Conservation (phyloP, 352 stramenopile species). For the Vaucheria bursata region DNA sequence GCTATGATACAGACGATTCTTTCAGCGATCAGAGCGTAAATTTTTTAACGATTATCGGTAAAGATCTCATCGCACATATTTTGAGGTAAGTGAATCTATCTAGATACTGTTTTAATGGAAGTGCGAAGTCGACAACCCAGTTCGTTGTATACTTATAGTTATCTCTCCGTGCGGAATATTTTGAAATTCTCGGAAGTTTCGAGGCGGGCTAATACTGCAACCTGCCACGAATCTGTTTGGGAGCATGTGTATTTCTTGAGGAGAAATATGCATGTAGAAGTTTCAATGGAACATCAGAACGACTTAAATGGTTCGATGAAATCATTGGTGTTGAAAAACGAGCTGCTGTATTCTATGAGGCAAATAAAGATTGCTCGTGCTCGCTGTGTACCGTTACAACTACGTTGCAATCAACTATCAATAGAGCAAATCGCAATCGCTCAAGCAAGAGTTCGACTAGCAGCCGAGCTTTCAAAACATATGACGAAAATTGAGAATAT, state of each 20-base stretch:
- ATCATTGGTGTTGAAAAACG: background rate
- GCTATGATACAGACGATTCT: background rate
- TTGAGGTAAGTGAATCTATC: background rate
- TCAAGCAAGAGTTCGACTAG: background rate
- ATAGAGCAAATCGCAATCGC: background rate
- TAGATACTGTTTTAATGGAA: background rate
- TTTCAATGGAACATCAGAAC: background rate
- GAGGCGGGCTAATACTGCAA: background rate
- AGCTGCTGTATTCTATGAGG: background rate
- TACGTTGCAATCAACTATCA: background rate
- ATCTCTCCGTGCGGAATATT: background rate
- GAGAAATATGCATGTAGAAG: background rate
- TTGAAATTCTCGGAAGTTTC: conserved; percentile 3
- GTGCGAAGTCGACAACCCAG: background rate
- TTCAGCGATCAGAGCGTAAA: too few species aligned
- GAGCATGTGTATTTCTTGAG: background rate
- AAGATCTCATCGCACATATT: background rate
- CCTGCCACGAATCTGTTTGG: background rate
- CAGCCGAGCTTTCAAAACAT: too few species aligned
- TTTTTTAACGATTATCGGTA: background rate
- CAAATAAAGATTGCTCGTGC: background rate
- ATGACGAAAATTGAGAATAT: too few species aligned
- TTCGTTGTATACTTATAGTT: background rate
- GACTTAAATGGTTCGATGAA: background rate
- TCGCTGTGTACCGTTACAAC: conserved; percentile 1